A percentile compares a stretch with the other conserved stretches of the same genome.
Conservation (phyloP, 108 stramenopile genomes). For the Nannochloropsis gaditana region DNA sequence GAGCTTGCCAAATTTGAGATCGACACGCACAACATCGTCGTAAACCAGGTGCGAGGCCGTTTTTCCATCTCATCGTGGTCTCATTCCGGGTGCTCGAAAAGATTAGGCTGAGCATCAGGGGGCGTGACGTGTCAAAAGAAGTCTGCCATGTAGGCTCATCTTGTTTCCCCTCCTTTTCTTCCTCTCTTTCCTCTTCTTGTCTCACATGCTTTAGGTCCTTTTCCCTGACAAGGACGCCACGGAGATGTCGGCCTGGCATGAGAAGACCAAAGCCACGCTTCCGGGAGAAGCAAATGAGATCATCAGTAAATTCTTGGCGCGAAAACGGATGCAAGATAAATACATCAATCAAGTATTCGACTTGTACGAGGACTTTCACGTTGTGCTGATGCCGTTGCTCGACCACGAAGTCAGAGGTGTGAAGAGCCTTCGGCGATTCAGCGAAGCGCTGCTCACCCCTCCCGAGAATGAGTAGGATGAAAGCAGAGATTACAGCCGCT, state of each 20-base stretch:
- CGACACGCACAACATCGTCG: conserved; percentile 97
- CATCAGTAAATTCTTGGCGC: conserved; percentile 90
- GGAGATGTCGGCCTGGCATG: conserved; percentile 87
- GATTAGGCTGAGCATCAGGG: no score
- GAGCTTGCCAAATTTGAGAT: conserved; percentile 97
- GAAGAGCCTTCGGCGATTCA: neutral
- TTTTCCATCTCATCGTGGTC: neutral
- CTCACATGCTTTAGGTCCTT: conserved; percentile 61
- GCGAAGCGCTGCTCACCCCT: neutral
- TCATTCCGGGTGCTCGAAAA: no score
- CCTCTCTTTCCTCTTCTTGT: neutral
- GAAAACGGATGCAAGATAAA: conserved; percentile 98
- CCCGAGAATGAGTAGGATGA: neutral
- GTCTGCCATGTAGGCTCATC: neutral
- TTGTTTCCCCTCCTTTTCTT: neutral
- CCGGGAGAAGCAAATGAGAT: conserved; percentile 85
- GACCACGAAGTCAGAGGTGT: conserved; percentile 85
- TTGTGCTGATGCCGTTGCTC: conserved; percentile 91
- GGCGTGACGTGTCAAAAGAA: no score
- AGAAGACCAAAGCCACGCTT: conserved; percentile 64
- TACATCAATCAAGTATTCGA: conserved; percentile 97
- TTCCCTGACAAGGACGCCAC: conserved; percentile 94
- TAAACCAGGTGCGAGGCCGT: conserved; percentile 68
- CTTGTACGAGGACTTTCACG: conserved; percentile 98
- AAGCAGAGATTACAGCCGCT: neutral